phyloP scores from a whole-genome alignment of 2,329 filamentous ascomycete species.

The Cercospora citrullina region DNA sequence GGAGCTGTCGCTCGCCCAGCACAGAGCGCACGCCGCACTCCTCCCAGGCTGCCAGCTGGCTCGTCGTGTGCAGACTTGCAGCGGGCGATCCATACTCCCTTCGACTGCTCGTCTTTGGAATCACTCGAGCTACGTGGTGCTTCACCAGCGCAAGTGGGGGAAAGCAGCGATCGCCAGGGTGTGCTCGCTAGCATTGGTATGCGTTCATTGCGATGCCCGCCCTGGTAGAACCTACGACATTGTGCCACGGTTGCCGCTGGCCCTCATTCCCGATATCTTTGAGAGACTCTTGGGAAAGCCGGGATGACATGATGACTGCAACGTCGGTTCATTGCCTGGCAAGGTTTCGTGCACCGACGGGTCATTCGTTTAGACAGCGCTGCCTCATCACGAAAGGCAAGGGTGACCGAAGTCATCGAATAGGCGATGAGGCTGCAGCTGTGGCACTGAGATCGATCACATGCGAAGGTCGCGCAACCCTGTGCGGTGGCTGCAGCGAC shows the following conservation, averaged over 20 bases:
- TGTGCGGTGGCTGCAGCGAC: conserved; percentile 2
- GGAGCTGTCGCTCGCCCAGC: background rate
- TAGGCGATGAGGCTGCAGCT: background rate
- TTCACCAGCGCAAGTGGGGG: background rate
- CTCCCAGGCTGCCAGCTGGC: background rate
- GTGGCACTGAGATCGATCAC: conserved; percentile 9
- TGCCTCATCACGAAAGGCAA: background rate
- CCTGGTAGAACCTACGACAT: conserved; percentile 14
- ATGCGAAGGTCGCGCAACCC: conserved; percentile 7
- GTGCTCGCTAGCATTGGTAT: background rate
- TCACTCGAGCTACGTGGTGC: background rate
- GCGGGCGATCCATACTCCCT: background rate
- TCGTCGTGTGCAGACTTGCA: background rate
- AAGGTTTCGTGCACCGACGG: background rate
- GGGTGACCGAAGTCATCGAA: conserved; percentile 4
- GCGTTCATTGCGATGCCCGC: conserved; percentile 1
- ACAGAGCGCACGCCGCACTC: background rate
- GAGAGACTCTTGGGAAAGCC: background rate
- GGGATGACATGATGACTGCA: background rate
- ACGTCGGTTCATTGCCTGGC: background rate
- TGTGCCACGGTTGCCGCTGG: conserved; percentile 17
- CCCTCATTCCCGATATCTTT: background rate
- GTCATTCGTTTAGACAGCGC: background rate
- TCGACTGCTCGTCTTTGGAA: background rate
- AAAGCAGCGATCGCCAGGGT: background rate